Percentiles rank a stretch among this genome's conserved stretches.
phyloP scores from a whole-genome alignment of 2,329 filamentous ascomycete genomes.

The Calcarisporium arbuscula region DNA sequence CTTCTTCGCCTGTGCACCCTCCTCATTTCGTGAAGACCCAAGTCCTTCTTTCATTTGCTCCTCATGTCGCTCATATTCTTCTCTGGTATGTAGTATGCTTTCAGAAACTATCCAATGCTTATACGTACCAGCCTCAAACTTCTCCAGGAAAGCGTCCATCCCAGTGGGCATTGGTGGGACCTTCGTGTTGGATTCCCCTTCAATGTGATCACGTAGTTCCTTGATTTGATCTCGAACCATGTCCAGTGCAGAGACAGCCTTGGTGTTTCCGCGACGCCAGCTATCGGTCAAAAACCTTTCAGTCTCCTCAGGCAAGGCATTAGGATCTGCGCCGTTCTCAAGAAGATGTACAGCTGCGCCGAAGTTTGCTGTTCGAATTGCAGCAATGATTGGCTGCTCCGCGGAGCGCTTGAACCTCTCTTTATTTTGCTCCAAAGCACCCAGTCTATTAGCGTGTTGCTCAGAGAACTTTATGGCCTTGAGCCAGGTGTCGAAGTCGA shows the following conservation, averaged over 20 bases:
- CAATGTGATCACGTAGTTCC: slow-evolving; percentile 39
- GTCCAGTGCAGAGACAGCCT: slow-evolving; percentile 52
- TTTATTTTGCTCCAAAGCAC: slow-evolving; percentile 41
- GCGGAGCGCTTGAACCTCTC: slow-evolving; percentile 37
- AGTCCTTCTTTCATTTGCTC: slow-evolving; percentile 26
- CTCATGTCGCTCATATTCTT: no score
- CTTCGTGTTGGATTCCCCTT: slow-evolving; percentile 9
- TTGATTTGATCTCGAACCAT: slow-evolving; percentile 46
- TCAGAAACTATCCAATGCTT: slow-evolving; percentile 44
- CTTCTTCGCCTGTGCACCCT: slow-evolving; percentile 42
- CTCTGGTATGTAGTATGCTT: no score
- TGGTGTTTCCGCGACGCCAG: slow-evolving; percentile 24
- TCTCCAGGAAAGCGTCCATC: slow-evolving; percentile 47
- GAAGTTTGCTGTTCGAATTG: slow-evolving; percentile 38
- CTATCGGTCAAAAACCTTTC: slow-evolving; percentile 27
- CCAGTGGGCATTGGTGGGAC: slow-evolving; percentile 20
- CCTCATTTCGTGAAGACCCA: slow-evolving; percentile 17
- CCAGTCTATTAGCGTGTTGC: slow-evolving; percentile 23
- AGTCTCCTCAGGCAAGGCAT: slow-evolving; percentile 43
- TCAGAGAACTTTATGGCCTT: slow-evolving; percentile 46
- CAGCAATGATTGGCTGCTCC: slow-evolving; percentile 62
- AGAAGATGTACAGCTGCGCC: slow-evolving; percentile 53
- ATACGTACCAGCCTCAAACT: slow-evolving; percentile 51
- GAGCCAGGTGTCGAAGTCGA: slow-evolving; percentile 60
- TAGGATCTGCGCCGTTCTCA: slow-evolving; percentile 58